Conservation (phyloP, 192 early-diverging fungal genomes). For the Endogone sp. region DNA sequence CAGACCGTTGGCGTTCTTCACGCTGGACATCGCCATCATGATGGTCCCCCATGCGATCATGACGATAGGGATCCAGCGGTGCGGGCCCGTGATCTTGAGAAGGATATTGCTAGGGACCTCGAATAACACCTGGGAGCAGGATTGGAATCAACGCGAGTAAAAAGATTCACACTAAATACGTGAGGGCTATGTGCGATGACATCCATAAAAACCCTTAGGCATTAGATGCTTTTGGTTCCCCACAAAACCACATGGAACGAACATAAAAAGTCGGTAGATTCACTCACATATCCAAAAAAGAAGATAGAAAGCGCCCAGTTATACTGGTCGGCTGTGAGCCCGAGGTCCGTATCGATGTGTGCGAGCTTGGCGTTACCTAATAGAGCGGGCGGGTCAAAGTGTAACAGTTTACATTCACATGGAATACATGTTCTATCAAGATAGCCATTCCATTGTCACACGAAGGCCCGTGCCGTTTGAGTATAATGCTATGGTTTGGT, state of each 20-base stretch:
- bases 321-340: slow-evolving; percentile 38
- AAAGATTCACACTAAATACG: not conserved
- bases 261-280: not conserved
- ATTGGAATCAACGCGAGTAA: slow-evolving; percentile 4
- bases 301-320: slow-evolving; percentile 64
- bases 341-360: slow-evolving; percentile 39
- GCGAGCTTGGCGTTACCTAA: slow-evolving; percentile 59
- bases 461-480: too few species aligned
- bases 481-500: too few species aligned
- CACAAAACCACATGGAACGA: too few species aligned
- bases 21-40: slow-evolving; percentile 52
- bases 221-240: too few species aligned
- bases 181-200: too few species aligned
- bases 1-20: slow-evolving; percentile 31
- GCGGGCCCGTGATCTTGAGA: slow-evolving; percentile 55
- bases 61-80: slow-evolving; percentile 51
- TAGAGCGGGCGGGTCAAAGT: too few species aligned
- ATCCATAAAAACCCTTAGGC: too few species aligned
- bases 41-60: slow-evolving; percentile 52
- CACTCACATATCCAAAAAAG: slow-evolving; percentile 57
- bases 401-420: too few species aligned
- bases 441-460: too few species aligned
- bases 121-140: slow-evolving; percentile 60
- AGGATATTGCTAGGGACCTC: slow-evolving; percentile 73
- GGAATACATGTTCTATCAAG: too few species aligned